Evolutionary conservation across 2,329 filamentous ascomycete genomes (phyloP), one percentile per base, ranked within the genome.

Genomic region (Coniella vitis): DNA sequence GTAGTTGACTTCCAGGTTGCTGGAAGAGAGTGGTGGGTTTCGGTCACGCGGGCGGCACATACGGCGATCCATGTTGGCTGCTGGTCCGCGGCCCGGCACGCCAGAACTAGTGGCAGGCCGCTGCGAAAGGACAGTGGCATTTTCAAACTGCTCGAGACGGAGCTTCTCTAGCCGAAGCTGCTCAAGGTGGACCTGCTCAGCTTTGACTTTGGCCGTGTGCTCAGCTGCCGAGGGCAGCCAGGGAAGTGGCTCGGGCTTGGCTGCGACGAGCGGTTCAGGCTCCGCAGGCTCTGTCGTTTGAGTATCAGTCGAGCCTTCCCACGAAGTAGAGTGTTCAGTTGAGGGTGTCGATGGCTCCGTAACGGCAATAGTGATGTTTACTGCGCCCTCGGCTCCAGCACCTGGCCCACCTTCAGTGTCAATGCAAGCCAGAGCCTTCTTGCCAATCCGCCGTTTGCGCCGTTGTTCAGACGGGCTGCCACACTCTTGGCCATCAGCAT

Each of bases 141-240:
- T 47, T 19, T 41, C 25, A 4, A 47, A 16, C 22, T 42, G 32
- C 12, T 46, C 45, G 14, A 44, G 38, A 10, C 38, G 38, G 17
- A 29, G 25, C 10, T 29, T 29, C 25, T 29, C 25, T 29, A 29
- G 25, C 5, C 25, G 25, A 7, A 47, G 21, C 22, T 42, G 32
- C 9, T 46, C 45, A n/a, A 44, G 38, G 10, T 35, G 38, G n/a
- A 41, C 38, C 37, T 48, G 50, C 20, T 49, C 46, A 14, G 47
- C 34, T 19, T 44, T 52, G 34, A 43, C 46, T 14, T 54, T 55
- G 12, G 59, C 58, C 1, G 60, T 57, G 44, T 63, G 60, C 47
- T 62, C 60, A 9, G 56, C 16, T 0, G 60, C 60, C 0, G 69
- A 70, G 14, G 68, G 68, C 45, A 69, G 65, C 68, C 68, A 70